Percentiles rank a stretch among this genome's conserved stretches.
Conservation (phyloP, 2,329 filamentous ascomycete genomes). For the Pseudopyrenochaeta lycopersici region DNA sequence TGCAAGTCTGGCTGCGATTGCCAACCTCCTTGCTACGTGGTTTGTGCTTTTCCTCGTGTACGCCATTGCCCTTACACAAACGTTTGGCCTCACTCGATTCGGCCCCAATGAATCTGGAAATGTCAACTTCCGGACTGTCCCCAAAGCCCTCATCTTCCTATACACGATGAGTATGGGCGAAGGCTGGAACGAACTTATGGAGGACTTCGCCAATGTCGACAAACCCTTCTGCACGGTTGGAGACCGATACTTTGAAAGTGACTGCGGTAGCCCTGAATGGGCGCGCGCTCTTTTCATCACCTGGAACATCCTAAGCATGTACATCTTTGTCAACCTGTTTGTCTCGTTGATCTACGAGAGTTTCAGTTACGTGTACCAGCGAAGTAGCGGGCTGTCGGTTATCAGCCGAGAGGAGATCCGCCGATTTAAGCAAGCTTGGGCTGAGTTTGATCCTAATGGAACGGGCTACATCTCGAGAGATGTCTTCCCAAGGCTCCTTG, state of each 20-base stretch:
- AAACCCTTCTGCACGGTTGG: slow-evolving; percentile 82
- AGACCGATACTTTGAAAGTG: slow-evolving; percentile 79
- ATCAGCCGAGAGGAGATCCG: slow-evolving; percentile 94
- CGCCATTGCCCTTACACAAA: slow-evolving; percentile 94
- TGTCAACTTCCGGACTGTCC: slow-evolving; percentile 91
- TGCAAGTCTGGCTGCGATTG: slow-evolving; percentile 88
- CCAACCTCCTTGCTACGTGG: slow-evolving; percentile 94
- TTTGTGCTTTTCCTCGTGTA: slow-evolving; percentile 96
- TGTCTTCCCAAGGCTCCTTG: slow-evolving; percentile 84
- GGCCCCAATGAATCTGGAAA: slow-evolving; percentile 76
- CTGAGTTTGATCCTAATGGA: slow-evolving; percentile 90
- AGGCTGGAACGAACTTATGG: slow-evolving; percentile 97
- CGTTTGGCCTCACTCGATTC: slow-evolving; percentile 93
- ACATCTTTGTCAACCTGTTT: slow-evolving; percentile 98
- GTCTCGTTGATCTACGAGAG: slow-evolving; percentile 99
- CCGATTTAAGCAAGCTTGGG: slow-evolving; percentile 98
- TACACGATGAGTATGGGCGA: slow-evolving; percentile 95
- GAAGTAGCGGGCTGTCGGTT: slow-evolving; percentile 88
- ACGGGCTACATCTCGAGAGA: slow-evolving; percentile 92
- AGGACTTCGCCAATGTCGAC: slow-evolving; percentile 84
- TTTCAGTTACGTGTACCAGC: slow-evolving; percentile 98
- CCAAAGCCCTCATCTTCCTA: slow-evolving; percentile 90
- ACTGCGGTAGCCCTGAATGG: slow-evolving; percentile 92
- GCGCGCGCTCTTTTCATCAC: slow-evolving; percentile 88
- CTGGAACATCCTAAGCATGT: slow-evolving; percentile 99